Evolutionary conservation across 148 eudicot species (phyloP).

Genomic region (Chenopodium album): DNA sequence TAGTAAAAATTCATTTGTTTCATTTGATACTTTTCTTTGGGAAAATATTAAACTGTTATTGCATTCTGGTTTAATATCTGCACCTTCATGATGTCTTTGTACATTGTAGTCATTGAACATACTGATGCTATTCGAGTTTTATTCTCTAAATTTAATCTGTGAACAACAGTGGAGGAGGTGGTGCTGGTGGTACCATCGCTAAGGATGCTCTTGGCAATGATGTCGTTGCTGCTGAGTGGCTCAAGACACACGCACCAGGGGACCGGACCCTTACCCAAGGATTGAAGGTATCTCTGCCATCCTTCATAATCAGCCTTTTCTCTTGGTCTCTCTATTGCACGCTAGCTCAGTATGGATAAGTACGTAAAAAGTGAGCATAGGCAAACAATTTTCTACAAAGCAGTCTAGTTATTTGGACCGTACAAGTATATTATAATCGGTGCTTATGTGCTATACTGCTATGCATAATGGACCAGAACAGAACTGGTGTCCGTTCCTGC

Average conservation of each 20-base stretch:
- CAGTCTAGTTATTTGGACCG: not conserved
- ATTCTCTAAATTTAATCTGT: not conserved
- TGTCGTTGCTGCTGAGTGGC: constrained; percentile 64
- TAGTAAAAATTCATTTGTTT: not conserved
- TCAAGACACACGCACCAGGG: constrained; percentile 67
- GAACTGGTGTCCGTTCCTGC: not conserved
- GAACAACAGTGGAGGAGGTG: constrained; percentile 45
- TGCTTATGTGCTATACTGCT: too few species aligned
- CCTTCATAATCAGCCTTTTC: not conserved
- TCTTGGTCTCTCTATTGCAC: not conserved
- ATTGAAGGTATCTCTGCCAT: constrained; percentile 50
- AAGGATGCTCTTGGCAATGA: constrained; percentile 88
- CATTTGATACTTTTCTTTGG: not conserved
- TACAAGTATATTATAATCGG: not conserved
- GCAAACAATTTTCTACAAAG: not conserved
- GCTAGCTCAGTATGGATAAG: not conserved
- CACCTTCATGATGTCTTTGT: too few species aligned
- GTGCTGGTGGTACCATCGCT: constrained; percentile 57
- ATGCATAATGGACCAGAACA: not conserved
- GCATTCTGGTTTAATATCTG: not conserved
- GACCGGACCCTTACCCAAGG: constrained; percentile 87
- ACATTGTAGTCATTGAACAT: not conserved
- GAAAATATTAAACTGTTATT: not conserved
- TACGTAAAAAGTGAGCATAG: not conserved
- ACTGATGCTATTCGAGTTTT: not conserved